Evolutionary conservation across 768 basidiomycete genomes (phyloP).

Genomic region (Neoboletus subvelutipes): DNA sequence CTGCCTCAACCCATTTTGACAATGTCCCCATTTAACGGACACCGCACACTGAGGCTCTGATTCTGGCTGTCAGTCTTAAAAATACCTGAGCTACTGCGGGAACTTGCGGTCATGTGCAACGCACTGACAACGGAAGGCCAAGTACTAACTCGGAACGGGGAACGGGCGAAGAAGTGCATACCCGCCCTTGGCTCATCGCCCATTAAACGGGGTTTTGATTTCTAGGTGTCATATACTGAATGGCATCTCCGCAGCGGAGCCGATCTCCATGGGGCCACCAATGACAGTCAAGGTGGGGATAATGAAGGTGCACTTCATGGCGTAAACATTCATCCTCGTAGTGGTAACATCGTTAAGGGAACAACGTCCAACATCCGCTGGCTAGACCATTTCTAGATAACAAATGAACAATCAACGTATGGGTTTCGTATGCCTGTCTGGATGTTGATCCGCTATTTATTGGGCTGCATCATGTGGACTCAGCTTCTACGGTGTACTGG

Average conservation of each 20-base stretch:
- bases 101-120: too few species aligned
- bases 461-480: background rate
- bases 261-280: background rate
- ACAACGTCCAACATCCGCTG: background rate
- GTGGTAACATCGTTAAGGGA: background rate
- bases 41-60: background rate
- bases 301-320: background rate
- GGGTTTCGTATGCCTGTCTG: background rate
- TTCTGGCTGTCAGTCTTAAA: background rate
- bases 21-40: too few species aligned
- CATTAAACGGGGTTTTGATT: background rate
- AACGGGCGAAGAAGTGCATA: background rate
- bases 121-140: background rate
- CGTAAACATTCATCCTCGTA: background rate
- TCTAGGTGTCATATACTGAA: background rate
- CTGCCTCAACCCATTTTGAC: too few species aligned
- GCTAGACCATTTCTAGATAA: background rate
- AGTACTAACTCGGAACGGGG: background rate
- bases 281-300: background rate
- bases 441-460: background rate
- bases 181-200: background rate
- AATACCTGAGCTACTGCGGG: background rate
- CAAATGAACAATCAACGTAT: background rate
- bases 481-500: too few species aligned
- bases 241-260: background rate